Conservation (phyloP, 192 early-diverging fungal genomes). For the Podila verticillata region DNA sequence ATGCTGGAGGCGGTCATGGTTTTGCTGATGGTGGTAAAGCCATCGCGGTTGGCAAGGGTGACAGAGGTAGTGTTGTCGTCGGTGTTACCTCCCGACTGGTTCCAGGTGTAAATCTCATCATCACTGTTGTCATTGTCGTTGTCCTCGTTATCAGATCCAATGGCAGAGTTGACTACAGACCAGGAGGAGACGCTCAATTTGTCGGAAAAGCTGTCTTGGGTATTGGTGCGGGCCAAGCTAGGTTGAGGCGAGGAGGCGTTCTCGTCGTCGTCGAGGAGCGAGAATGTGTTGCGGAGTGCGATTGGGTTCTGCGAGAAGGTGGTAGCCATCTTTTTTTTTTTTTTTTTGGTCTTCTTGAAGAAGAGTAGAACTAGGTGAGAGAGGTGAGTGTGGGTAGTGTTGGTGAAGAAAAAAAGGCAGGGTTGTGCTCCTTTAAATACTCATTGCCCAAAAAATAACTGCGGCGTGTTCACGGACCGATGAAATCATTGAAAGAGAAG, state of each 20-base stretch:
- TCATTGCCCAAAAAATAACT: too few relatives aligned
- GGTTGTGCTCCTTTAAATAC: too few relatives aligned
- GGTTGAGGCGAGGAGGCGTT: neutral
- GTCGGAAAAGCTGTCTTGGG: neutral
- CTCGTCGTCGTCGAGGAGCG: neutral
- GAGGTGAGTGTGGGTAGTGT: too few relatives aligned
- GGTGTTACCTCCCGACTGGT: neutral
- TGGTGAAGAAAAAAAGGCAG: too few relatives aligned
- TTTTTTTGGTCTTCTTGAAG: too few relatives aligned
- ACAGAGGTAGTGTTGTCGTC: neutral
- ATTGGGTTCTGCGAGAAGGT: neutral
- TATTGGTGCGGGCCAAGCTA: neutral
- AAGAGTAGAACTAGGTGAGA: too few relatives aligned
- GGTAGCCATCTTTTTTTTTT: neutral
- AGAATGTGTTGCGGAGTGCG: neutral
- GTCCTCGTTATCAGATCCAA: neutral
- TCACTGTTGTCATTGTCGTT: neutral
- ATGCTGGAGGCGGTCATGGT: neutral
- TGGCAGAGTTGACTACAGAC: neutral
- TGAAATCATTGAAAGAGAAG: too few relatives aligned
- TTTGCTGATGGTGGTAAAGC: constrained; percentile 1
- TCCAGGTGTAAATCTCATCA: neutral
- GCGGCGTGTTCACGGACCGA: too few relatives aligned
- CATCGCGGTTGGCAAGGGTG: neutral
- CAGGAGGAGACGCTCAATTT: neutral